Evolutionary conservation across 768 basidiomycete genomes (phyloP).

Genomic region (Saitozyma podzolica): DNA sequence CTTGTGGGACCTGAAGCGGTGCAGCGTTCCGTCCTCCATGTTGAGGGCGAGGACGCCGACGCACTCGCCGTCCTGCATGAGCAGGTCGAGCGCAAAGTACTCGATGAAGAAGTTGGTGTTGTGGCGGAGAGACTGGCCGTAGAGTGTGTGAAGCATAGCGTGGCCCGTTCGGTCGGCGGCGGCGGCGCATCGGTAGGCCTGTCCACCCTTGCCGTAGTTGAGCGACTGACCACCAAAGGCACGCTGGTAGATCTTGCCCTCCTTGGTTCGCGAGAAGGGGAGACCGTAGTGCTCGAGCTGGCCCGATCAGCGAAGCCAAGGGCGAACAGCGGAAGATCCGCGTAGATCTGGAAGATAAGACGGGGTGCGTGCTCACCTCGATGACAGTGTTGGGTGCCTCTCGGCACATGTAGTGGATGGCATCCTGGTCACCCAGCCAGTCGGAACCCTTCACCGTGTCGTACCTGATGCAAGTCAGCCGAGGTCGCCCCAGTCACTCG

Average conservation of each 20-base stretch:
- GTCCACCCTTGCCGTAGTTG: slow-evolving; percentile 95
- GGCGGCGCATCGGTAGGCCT: slow-evolving; percentile 97
- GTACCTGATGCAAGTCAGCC: slow-evolving; percentile 31
- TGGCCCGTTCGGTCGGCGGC: slow-evolving; percentile 99
- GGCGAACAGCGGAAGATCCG: neutral
- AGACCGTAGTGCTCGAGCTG: slow-evolving; percentile 98
- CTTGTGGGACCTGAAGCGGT: slow-evolving; percentile 97
- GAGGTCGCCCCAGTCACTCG: neutral
- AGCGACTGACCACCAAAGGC: slow-evolving; percentile 98
- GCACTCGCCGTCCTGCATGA: slow-evolving; percentile 98
- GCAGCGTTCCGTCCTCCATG: slow-evolving; percentile 99
- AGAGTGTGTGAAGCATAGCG: slow-evolving; percentile 96
- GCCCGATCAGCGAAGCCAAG: neutral
- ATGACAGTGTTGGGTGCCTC: slow-evolving; percentile 93
- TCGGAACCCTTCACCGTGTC: slow-evolving; percentile 92
- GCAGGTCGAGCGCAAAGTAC: slow-evolving; percentile 97
- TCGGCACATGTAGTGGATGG: slow-evolving; percentile 99
- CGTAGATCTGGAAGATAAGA: slow-evolving; percentile 13
- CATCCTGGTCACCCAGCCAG: slow-evolving; percentile 99
- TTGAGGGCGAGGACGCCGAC: slow-evolving; percentile 98
- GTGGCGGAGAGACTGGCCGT: slow-evolving; percentile 97
- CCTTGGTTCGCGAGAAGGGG: slow-evolving; percentile 96
- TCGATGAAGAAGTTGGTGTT: slow-evolving; percentile 99
- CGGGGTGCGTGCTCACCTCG: slow-evolving; percentile 60
- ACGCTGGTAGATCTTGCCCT: slow-evolving; percentile 99